These are phyloP conservation scores for Lactifluus volemus DNA, from an alignment of 768 basidiomycete species.

Conservation along the genomic window DNA sequence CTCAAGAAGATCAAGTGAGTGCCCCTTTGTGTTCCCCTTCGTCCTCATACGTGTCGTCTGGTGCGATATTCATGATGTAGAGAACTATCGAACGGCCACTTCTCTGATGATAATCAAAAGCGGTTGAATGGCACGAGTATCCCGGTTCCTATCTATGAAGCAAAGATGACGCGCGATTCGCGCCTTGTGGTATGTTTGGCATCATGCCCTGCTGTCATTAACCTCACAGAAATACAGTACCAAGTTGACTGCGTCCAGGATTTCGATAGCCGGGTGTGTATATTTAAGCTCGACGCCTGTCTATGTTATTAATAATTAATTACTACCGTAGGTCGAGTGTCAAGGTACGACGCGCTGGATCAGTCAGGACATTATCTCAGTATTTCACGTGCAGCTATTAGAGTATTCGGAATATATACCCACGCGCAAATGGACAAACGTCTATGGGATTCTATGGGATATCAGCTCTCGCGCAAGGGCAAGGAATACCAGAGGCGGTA, in stretches of 20 bases:
- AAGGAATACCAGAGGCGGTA: slow-evolving; percentile 48
- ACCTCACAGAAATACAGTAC: slow-evolving; percentile 21
- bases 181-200: slow-evolving; percentile 14
- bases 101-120: slow-evolving; percentile 63
- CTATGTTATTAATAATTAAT: background rate
- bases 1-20: slow-evolving; percentile 60
- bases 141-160: slow-evolving; percentile 56
- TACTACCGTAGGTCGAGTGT: slow-evolving; percentile 27
- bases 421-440: slow-evolving; percentile 37
- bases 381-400: slow-evolving; percentile 30
- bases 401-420: slow-evolving; percentile 43
- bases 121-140: slow-evolving; percentile 36
- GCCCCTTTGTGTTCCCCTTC: background rate
- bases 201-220: background rate
- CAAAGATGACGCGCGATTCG: slow-evolving; percentile 43
- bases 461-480: slow-evolving; percentile 35
- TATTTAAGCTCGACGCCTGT: background rate
- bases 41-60: background rate
- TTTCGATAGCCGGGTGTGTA: slow-evolving; percentile 13
- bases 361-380: background rate
- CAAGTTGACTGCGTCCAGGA: slow-evolving; percentile 20
- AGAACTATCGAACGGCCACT: slow-evolving; percentile 60
- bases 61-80: slow-evolving; percentile 27
- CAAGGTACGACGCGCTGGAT: slow-evolving; percentile 27
- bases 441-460: slow-evolving; percentile 40